phyloP scores from a whole-genome alignment of 2,329 filamentous ascomycete genomes.

The Colletotrichum neosansevieriae region DNA sequence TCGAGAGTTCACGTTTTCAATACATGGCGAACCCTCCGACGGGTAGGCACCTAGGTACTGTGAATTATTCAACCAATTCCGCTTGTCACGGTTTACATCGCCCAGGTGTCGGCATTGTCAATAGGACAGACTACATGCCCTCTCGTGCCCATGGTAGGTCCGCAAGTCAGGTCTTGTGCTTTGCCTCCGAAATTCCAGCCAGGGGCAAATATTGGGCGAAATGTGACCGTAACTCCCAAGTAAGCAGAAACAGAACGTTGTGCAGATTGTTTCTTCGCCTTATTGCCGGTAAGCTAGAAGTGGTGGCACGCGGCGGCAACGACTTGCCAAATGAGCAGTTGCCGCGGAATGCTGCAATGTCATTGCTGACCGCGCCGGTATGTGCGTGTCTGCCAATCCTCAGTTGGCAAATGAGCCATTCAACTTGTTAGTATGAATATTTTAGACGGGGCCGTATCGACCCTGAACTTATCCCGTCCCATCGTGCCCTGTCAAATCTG shows the following conservation, averaged over 20 bases:
- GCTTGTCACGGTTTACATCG: not conserved
- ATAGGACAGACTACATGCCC: not conserved
- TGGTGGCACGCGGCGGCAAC: conserved; percentile 19
- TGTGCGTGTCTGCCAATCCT: conserved; percentile 26
- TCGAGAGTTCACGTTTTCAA: conserved; percentile 10
- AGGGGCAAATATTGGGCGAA: conserved; percentile 9
- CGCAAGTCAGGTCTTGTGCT: not conserved
- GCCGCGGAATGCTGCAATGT: conserved; percentile 36
- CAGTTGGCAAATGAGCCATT: conserved; percentile 24
- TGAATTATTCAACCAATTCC: not conserved
- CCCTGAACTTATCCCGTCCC: conserved; percentile 30
- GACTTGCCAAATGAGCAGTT: not conserved
- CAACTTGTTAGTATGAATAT: conserved; percentile 15
- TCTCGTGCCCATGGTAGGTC: conserved; percentile 1
- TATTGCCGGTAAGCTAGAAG: not conserved
- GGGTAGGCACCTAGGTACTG: not conserved
- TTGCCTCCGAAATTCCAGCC: not conserved
- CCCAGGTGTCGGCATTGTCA: not conserved
- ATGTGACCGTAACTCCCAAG: conserved; percentile 1
- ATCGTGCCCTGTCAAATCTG: conserved; percentile 36
- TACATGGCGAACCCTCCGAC: not conserved
- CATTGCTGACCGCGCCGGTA: conserved; percentile 25
- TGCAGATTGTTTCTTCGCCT: not conserved
- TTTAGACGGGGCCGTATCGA: conserved; percentile 11
- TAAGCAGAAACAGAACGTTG: not conserved